A percentile compares a stretch with the other conserved stretches of the same genome.
Evolutionary conservation across 352 stramenopile genomes (phyloP).

Genomic region (Thalassiosira oceanica): DNA sequence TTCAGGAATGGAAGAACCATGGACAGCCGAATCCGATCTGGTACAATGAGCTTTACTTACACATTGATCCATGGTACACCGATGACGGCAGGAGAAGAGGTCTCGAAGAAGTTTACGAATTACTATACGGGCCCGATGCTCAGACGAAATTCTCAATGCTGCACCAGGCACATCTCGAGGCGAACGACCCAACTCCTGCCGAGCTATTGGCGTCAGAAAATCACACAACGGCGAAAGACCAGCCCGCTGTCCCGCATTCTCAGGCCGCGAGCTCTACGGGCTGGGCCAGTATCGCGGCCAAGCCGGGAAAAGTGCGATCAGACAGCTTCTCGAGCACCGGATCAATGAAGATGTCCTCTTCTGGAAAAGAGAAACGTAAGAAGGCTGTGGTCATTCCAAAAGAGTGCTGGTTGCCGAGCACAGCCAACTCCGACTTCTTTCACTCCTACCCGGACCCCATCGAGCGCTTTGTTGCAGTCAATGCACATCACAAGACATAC

Average conservation of each 20-base stretch:
- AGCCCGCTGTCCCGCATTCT: neutral
- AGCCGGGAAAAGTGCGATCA: constrained; percentile 3
- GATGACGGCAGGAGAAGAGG: constrained; percentile 36
- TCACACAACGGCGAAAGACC: constrained; percentile 3
- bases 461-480: constrained; percentile 41
- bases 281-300: constrained; percentile 44
- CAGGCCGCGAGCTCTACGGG: constrained; percentile 4
- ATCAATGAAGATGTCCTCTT: neutral
- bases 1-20: constrained; percentile 45
- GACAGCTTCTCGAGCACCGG: neutral
- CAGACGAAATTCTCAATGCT: constrained; percentile 18
- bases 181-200: constrained; percentile 40
- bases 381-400: constrained; percentile 37
- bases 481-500: constrained; percentile 40
- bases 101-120: constrained; percentile 52
- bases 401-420: constrained; percentile 45
- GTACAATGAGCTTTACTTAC: constrained; percentile 46
- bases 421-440: constrained; percentile 50
- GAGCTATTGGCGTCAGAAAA: constrained; percentile 22
- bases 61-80: constrained; percentile 49
- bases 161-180: constrained; percentile 20
- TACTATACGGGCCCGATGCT: constrained; percentile 47
- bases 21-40: constrained; percentile 35
- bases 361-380: neutral
- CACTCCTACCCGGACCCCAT: constrained; percentile 41